Percentiles rank a stretch among this genome's conserved stretches.
These are phyloP conservation scores for Puya raimondii DNA, from an alignment of 176 grass and related monocot species.

Conservation along the genomic window DNA sequence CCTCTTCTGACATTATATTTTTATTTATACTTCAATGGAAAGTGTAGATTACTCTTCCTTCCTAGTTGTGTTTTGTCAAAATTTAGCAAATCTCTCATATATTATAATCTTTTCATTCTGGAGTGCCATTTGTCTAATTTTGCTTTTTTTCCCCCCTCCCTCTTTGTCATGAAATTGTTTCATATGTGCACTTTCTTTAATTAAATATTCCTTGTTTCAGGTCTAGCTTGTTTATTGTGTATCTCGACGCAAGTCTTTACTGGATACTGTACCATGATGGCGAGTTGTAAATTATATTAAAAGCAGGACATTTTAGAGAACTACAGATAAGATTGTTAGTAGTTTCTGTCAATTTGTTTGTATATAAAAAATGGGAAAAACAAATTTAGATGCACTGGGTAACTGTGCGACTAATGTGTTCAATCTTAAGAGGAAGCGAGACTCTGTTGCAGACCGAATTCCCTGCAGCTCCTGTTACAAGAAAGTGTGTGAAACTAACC, in stretches of 20 bases:
- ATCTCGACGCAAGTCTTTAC: neutral
- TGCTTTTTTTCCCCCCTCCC: neutral
- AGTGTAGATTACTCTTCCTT: too few relatives aligned
- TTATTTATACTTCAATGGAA: too few relatives aligned
- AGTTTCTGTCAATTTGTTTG: neutral
- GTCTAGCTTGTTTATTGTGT: neutral
- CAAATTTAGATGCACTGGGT: neutral
- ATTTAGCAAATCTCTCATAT: too few relatives aligned
- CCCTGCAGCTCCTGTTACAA: neutral
- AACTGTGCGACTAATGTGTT: neutral
- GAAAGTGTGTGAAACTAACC: neutral
- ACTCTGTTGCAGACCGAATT: slow-evolving; percentile 1
- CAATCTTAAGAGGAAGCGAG: slow-evolving; percentile 4
- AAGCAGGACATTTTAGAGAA: neutral
- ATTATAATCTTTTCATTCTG: too few relatives aligned
- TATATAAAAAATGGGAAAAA: slow-evolving; percentile 4
- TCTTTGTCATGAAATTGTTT: neutral
- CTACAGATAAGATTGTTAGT: neutral
- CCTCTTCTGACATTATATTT: too few relatives aligned
- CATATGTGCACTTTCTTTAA: neutral
- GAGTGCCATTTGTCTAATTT: too few relatives aligned
- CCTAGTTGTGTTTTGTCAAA: too few relatives aligned
- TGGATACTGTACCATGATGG: neutral
- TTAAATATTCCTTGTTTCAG: neutral
- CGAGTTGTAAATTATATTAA: slow-evolving; percentile 10